These are phyloP conservation scores for Fusarium guadeloupense DNA, from an alignment of 2,329 filamentous ascomycete species.

Conservation along the genomic window DNA sequence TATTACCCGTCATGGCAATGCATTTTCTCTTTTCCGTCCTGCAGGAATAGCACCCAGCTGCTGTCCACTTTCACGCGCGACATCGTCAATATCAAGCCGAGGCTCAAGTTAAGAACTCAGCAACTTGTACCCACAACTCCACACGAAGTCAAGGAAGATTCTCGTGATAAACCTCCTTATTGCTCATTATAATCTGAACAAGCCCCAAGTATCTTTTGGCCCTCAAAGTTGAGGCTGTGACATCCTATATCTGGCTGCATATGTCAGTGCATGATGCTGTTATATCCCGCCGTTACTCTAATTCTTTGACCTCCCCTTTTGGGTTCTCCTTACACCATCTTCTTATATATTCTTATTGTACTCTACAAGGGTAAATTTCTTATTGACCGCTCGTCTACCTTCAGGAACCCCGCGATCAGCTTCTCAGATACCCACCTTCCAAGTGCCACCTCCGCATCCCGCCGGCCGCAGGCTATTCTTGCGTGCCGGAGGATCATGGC, in stretches of 20 bases:
- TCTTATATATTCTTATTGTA: constrained; percentile 14
- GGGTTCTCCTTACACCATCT: constrained; percentile 36
- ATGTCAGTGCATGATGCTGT: constrained; percentile 32
- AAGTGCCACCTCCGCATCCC: constrained; percentile 12
- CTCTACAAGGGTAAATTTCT: constrained; percentile 32
- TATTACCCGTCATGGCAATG: constrained; percentile 30
- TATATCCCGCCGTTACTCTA: constrained; percentile 22
- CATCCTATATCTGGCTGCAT: constrained; percentile 20
- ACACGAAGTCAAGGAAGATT: constrained; percentile 1
- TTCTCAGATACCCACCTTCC: constrained; percentile 29
- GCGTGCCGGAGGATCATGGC: constrained; percentile 31
- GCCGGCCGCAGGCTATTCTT: constrained; percentile 34
- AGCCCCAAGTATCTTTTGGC: constrained; percentile 10
- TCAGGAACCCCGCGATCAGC: constrained; percentile 34
- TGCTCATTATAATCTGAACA: constrained; percentile 10
- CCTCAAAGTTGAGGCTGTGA: constrained; percentile 5
- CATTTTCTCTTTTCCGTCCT: constrained; percentile 4
- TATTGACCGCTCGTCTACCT: constrained; percentile 31
- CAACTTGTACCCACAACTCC: constrained; percentile 17
- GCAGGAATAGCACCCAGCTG: constrained; percentile 4
- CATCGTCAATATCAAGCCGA: constrained; percentile 26
- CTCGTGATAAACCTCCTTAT: constrained; percentile 9
- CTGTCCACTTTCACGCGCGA: constrained; percentile 28
- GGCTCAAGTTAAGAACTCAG: constrained; percentile 25
- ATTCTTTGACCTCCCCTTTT: constrained; percentile 17